These are phyloP conservation scores for Debaryomyces prosopidis DNA, from an alignment of 805 yeast species.

Conservation along the genomic window DNA sequence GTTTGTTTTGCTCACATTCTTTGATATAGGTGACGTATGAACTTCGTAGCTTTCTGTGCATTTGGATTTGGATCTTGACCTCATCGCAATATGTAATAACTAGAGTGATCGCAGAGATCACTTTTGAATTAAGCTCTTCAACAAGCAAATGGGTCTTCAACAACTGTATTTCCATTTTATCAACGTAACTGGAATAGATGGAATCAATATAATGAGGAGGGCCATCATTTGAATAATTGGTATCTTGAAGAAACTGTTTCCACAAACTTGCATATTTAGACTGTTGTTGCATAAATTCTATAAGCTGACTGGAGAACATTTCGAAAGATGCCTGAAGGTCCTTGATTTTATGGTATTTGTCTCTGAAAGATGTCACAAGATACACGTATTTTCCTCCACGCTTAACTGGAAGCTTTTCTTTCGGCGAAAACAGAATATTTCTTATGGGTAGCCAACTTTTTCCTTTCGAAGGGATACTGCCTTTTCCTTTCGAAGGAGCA, in stretches of 20 bases:
- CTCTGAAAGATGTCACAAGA: slow-evolving; percentile 3
- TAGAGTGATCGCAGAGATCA: slow-evolving; percentile 4
- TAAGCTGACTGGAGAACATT: background rate
- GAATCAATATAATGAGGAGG: slow-evolving; percentile 4
- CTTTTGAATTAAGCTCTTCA: slow-evolving; percentile 3
- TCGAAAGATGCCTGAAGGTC: slow-evolving; percentile 1
- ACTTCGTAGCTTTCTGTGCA: slow-evolving; percentile 4
- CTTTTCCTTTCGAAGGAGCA: too few relatives aligned
- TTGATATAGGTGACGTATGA: slow-evolving; percentile 6
- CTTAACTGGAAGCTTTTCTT: background rate
- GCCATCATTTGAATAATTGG: background rate
- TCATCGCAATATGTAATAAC: slow-evolving; percentile 9
- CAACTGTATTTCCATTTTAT: slow-evolving; percentile 7
- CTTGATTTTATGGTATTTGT: slow-evolving; percentile 4
- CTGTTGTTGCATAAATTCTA: slow-evolving; percentile 5
- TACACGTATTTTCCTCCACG: background rate
- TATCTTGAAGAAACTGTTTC: slow-evolving; percentile 5
- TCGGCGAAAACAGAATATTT: background rate
- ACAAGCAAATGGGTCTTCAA: slow-evolving; percentile 1
- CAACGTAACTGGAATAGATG: slow-evolving; percentile 8
- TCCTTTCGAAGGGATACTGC: background rate
- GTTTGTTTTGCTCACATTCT: slow-evolving; percentile 2
- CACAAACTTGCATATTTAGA: slow-evolving; percentile 7
- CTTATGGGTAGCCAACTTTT: background rate
- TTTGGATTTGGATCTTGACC: slow-evolving; percentile 3